Evolutionary conservation across 1,284 basidiomycete genomes (phyloP).

Genomic region (Erythrobasidium hasegawianum): DNA sequence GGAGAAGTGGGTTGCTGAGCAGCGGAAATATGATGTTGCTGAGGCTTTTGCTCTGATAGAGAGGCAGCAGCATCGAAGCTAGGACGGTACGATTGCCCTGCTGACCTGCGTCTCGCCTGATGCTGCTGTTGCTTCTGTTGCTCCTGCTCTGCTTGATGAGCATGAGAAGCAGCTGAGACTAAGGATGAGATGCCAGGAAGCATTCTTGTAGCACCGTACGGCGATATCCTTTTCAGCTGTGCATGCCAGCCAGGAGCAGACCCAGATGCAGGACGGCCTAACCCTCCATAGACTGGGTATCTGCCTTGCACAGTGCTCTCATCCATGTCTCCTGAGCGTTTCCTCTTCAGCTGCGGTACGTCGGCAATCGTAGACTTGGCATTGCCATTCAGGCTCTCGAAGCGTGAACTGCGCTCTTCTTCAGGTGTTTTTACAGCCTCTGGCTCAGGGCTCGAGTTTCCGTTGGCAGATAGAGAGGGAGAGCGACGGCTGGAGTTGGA

Average conservation of each 20-base stretch:
- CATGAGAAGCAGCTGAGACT: background rate
- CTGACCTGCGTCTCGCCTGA: no score
- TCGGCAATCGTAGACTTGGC: background rate
- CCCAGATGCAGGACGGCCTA: no score
- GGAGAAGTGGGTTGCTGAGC: constrained; percentile 8
- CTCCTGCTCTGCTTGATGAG: background rate
- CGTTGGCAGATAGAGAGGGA: background rate
- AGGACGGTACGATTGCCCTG: no score
- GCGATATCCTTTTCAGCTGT: background rate
- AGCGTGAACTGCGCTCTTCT: background rate
- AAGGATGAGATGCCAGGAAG: background rate
- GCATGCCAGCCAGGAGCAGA: background rate
- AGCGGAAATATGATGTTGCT: no score
- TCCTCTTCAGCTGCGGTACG: background rate
- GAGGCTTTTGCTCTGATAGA: no score
- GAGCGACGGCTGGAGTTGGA: background rate
- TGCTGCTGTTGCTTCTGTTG: no score
- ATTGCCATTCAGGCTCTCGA: background rate
- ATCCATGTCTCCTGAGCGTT: background rate
- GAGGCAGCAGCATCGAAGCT: background rate
- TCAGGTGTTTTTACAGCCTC: background rate
- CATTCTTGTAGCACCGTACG: background rate
- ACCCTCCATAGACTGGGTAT: no score
- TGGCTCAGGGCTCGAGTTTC: background rate
- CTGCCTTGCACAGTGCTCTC: background rate